Evolutionary conservation across 1,284 basidiomycete genomes (phyloP).

Genomic region (Erythrobasidium hasegawianum): DNA sequence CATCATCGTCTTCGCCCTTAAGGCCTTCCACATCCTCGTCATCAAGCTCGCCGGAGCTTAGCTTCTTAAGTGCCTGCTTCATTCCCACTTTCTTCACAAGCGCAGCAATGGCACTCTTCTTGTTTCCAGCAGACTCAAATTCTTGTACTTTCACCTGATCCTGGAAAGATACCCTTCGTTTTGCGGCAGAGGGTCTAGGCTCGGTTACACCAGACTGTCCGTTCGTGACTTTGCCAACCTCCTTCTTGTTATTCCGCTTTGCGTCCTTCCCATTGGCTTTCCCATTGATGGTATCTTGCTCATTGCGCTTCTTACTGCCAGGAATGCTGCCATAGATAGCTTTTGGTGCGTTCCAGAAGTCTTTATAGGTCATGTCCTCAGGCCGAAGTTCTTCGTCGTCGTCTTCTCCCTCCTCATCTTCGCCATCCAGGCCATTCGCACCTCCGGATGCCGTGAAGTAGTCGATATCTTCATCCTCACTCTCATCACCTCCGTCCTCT

Average conservation of each 20-base stretch:
- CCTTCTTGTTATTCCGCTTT: not conserved
- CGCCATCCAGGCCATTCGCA: constrained; percentile 30
- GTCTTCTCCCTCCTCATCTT: constrained; percentile 35
- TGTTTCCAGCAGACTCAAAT: constrained; percentile 44
- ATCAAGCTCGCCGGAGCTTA: constrained; percentile 30
- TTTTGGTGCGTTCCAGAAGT: constrained; percentile 24
- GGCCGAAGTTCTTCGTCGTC: constrained; percentile 38
- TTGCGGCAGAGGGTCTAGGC: constrained; percentile 10
- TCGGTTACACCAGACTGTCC: not conserved
- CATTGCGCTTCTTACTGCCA: not conserved
- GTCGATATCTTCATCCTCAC: constrained; percentile 41
- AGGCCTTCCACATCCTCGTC: constrained; percentile 16
- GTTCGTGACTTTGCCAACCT: not conserved
- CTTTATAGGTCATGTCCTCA: constrained; percentile 45
- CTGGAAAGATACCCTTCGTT: constrained; percentile 64
- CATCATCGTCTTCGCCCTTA: constrained; percentile 46
- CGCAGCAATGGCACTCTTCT: constrained; percentile 37
- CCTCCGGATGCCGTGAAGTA: constrained; percentile 41
- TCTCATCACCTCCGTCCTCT: constrained; percentile 48
- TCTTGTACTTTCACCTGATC: constrained; percentile 75
- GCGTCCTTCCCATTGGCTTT: not conserved
- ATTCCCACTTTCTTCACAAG: constrained; percentile 33
- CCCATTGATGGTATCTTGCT: not conserved
- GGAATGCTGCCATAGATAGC: constrained; percentile 45
- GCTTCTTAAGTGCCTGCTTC: constrained; percentile 24